Evolutionary conservation across 768 basidiomycete genomes (phyloP).

Genomic region (Lactarius pseudohatsudake): DNA sequence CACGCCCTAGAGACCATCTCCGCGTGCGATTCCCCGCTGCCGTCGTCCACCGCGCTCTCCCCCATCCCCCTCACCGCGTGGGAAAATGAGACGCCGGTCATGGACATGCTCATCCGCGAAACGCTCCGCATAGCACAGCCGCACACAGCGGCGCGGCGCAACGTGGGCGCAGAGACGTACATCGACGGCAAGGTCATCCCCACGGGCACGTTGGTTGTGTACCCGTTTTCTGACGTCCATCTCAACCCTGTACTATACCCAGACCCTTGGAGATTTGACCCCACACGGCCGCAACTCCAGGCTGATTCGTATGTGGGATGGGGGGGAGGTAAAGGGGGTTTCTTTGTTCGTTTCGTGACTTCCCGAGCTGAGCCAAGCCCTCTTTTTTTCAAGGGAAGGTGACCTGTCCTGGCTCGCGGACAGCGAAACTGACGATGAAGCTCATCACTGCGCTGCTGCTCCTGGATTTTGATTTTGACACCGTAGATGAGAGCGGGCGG

Average conservation of each 20-base stretch:
- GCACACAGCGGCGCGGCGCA: slow-evolving; percentile 77
- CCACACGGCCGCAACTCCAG: slow-evolving; percentile 45
- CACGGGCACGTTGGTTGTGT: slow-evolving; percentile 72
- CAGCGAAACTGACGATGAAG: slow-evolving; percentile 77
- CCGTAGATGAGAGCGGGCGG: slow-evolving; percentile 55
- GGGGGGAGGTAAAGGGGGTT: slow-evolving; percentile 65
- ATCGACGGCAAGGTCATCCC: slow-evolving; percentile 70
- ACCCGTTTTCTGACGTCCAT: slow-evolving; percentile 80
- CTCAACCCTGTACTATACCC: slow-evolving; percentile 69
- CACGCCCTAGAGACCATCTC: slow-evolving; percentile 16
- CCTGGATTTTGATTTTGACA: slow-evolving; percentile 57
- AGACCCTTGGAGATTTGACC: slow-evolving; percentile 79
- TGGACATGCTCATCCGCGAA: slow-evolving; percentile 73
- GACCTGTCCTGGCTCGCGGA: slow-evolving; percentile 67
- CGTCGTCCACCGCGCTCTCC: slow-evolving; percentile 48
- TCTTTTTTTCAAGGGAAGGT: slow-evolving; percentile 53
- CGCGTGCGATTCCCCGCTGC: slow-evolving; percentile 28
- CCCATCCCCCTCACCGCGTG: slow-evolving; percentile 65
- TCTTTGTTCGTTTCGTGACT: slow-evolving; percentile 17
- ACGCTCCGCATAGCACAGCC: slow-evolving; percentile 78
- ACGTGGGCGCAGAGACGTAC: slow-evolving; percentile 67
- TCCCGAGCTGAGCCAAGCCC: slow-evolving; percentile 20
- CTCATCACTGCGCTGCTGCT: slow-evolving; percentile 67
- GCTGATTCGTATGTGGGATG: slow-evolving; percentile 70
- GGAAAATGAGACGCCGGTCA: slow-evolving; percentile 67